Evolutionary conservation across 176 grass and related monocot genomes (phyloP).

Genomic region (Triticum aestivum): IWGSC_CS_RefSeq_v2.1 NC_057808.1:113643969-113644468

Average conservation of each 20-base stretch:
- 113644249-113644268: constrained; percentile 97
- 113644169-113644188: constrained; percentile 88
- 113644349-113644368: background rate
- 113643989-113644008: background rate
- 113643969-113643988: background rate
- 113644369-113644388: background rate
- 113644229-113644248: constrained; percentile 60
- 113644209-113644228: constrained; percentile 44
- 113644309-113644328: background rate
- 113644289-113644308: background rate
- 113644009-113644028: constrained; percentile 12
- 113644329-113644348: background rate
- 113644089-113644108: constrained; percentile 83
- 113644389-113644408: background rate
- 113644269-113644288: constrained; percentile 81
- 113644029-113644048: constrained; percentile 27
- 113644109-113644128: constrained; percentile 68
- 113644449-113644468: background rate
- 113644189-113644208: constrained; percentile 98
- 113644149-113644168: constrained; percentile 77
- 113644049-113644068: constrained; percentile 81
- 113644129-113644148: constrained; percentile 97
- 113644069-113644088: constrained; percentile 81
- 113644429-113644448: background rate
- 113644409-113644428: background rate